Evolutionary conservation across 768 basidiomycete genomes (phyloP), one percentile per base, ranked within the genome.

Genomic region (Serendipita sp.): DNA sequence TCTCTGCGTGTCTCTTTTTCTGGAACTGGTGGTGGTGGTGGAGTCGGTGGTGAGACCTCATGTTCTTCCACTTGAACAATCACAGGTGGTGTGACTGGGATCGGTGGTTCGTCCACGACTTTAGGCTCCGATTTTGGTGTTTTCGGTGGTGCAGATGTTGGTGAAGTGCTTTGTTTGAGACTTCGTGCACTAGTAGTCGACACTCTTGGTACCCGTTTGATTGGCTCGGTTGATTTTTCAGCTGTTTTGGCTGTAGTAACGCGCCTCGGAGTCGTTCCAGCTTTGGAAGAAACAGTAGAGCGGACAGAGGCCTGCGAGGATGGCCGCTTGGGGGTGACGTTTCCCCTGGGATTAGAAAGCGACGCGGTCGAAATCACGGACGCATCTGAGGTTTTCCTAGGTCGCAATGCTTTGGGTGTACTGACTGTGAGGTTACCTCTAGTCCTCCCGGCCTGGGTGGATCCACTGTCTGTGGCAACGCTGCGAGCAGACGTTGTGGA

Each of bases 1-100:
- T 79, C 75, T 24, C 72, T 71, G 24, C 73, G 74, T 48, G 78
- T 79, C 26, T 75, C 67, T 24, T 58, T 74, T 76, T 62, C 78
- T 81, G 20, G 71, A 72, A 20, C 72, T 75, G 56, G 64, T 33
- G 42, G 62, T 45, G 64, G 50, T 62, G 26, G 45, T 64, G 50
- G n/a, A 43, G 64, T 63, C 24, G 66, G 61, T 30, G 50, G 31
- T 7, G 38, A 14, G 5, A 14, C 31, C 17, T 60, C 41, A 4
- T 48, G 31, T 17, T 34, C 48, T 14, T 7, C 33, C 5, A 38
- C 38, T 9, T 51, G 22, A 42, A 53, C 53, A 26, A 41, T 28
- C n/a, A 60, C 50, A 5, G 64, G 64, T 26, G 64, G 64, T 13
- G 61, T 56, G 3, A 41, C 20, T 11, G 64, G 61, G 26, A 48